These are phyloP conservation scores for Periglandula ipomoeae DNA, from an alignment of 2,329 filamentous ascomycete genomes.

Conservation along the genomic window DNA sequence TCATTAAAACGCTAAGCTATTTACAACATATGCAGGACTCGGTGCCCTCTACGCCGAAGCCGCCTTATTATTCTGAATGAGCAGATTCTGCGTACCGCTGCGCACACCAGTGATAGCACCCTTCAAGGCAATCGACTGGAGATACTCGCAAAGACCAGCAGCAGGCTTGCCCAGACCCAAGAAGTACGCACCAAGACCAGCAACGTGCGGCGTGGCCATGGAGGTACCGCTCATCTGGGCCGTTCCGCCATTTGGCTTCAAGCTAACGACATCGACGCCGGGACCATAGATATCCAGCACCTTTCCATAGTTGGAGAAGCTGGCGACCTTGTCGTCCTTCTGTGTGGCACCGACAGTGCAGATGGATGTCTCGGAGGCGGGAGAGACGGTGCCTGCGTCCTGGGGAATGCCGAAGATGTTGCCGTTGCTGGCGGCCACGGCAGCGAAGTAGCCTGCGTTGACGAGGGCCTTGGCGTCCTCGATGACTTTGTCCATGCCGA, in stretches of 20 bases:
- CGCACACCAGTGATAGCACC: neutral
- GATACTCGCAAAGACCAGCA: neutral
- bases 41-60: neutral
- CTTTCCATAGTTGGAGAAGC: constrained; percentile 35
- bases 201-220: neutral
- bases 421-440: constrained; percentile 41
- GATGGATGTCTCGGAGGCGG: constrained; percentile 13
- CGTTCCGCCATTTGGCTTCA: constrained; percentile 32
- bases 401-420: neutral
- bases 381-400: constrained; percentile 11
- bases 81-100: neutral
- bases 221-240: neutral
- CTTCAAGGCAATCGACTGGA: neutral
- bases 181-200: neutral
- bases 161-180: neutral
- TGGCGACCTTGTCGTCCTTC: constrained; percentile 23
- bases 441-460: constrained; percentile 34
- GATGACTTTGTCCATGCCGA: constrained; percentile 31
- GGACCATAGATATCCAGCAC: constrained; percentile 38
- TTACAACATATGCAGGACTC: too few species aligned
- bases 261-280: constrained; percentile 31
- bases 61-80: neutral
- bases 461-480: constrained; percentile 27
- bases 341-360: constrained; percentile 14
- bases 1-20: too few species aligned